Base-by-base conservation (phyloP, 192 early-diverging fungal genomes). In the Coemansia sp. region DNA sequence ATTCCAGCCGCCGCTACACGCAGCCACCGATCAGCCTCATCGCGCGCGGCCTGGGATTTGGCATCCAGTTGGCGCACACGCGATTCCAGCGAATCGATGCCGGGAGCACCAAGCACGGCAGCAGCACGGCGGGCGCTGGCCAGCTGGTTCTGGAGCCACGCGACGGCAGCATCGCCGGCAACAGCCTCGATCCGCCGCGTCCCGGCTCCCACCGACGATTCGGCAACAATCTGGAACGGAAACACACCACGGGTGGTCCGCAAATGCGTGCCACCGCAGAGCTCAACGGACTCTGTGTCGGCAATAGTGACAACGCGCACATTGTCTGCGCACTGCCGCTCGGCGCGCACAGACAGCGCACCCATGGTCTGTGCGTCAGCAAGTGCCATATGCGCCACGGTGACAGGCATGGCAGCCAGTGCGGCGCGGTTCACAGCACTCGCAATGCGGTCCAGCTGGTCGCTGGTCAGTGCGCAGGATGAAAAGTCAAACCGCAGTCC, bases 221-320 rank as follows among this genome's bases (percentile, higher is more conserved):
- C 97, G 65, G 95, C 90, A 38, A 95, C 74, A 58, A 98, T 89
- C 39, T 87, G 86, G 74, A 96, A 90, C 43, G 88, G 85, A 79
- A 92, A 96, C 67, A 98, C 96, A 26, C 92, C 92, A 1, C 91
- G 85, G 0, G 97, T 97, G 75, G 88, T 86, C 42, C 83, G 86
- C 72, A 98, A 90, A 67, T 99, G 97, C 19, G 96, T 98, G 65
- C 97, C 97, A 74, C 97, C 94, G 75, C 97, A 99, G 73, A 99
- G 94, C 76, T 99, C 97, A 67, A 95, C 85, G 41, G 92, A 94
- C 10, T 50, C 16, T 48, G 87, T 85, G n/a, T 84, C 83, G 9
- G 82, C 68, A 88, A 96, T 93, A 49, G 88, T 82, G 21, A 99
- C 93, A 23, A 99, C 95, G 61, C 96, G 91, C 43, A 99, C 97